Evolutionary conservation across 2,329 filamentous ascomycete species (phyloP).

Genomic region (Colletotrichum kahawae): DNA sequence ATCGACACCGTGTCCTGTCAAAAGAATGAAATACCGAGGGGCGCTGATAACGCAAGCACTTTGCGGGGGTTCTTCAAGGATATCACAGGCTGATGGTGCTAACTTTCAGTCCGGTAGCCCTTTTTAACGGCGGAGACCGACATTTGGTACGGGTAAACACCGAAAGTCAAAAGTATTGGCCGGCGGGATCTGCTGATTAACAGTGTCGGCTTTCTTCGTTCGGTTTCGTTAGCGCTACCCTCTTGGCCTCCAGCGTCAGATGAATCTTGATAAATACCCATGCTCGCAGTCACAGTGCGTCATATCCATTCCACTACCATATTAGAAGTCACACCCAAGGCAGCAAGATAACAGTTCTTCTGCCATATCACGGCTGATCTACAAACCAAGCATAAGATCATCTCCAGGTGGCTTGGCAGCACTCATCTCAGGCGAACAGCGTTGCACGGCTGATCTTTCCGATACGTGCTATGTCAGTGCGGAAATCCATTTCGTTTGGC

Average conservation of each 20-base stretch:
- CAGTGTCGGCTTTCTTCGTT: not conserved
- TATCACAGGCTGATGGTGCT: not conserved
- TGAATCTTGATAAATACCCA: not conserved
- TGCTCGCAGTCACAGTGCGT: not conserved
- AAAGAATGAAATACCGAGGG: not conserved
- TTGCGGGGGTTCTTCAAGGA: not conserved
- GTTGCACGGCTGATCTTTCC: not conserved
- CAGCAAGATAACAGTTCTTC: not conserved
- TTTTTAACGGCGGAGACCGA: not conserved
- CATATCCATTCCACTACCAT: rapidly evolving
- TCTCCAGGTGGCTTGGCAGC: not conserved
- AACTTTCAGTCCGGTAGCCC: not conserved
- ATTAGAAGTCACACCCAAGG: not conserved
- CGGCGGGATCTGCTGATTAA: not conserved
- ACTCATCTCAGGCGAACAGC: not conserved
- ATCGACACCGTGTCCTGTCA: not conserved
- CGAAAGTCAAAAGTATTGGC: not conserved
- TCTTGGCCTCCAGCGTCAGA: not conserved
- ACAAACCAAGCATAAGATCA: not conserved
- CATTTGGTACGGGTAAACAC: not conserved
- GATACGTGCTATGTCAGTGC: not conserved
- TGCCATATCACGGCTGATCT: not conserved
- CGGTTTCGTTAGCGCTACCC: not conserved
- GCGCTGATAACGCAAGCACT: too few relatives aligned
- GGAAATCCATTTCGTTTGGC: not conserved